phyloP scores from a whole-genome alignment of 139 green algal genomes.

The Auxenochlorella protothecoides region DNA sequence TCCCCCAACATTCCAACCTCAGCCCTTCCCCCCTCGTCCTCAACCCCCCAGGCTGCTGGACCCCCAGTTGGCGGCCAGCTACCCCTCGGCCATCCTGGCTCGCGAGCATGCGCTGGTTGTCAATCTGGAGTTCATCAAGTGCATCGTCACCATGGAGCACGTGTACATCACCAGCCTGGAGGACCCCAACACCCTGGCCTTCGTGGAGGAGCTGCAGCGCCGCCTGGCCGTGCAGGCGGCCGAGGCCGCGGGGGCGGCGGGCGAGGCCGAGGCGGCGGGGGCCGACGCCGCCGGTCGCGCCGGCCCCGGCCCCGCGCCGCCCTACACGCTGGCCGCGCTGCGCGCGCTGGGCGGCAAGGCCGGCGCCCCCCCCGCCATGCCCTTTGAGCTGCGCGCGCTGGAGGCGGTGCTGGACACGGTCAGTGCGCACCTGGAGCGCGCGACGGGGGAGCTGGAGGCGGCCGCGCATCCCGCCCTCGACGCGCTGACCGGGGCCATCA shows the following conservation, averaged over 20 bases:
- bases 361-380: constrained; percentile 4
- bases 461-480: constrained; percentile 77
- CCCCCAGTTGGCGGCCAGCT: constrained; percentile 25
- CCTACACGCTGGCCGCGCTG: too few relatives aligned
- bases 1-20: too few relatives aligned
- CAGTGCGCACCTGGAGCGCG: constrained; percentile 51
- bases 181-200: constrained; percentile 17
- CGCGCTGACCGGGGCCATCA: constrained; percentile 58
- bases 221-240: not conserved
- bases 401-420: constrained; percentile 45
- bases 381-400: constrained; percentile 51
- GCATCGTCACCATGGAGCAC: constrained; percentile 19
- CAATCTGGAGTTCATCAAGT: constrained; percentile 37
- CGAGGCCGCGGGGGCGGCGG: not conserved
- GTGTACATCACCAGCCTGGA: constrained; percentile 33
- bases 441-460: constrained; percentile 70
- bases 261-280: constrained; percentile 7
- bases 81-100: constrained; percentile 38
- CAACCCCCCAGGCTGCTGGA: constrained; percentile 20
- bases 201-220: constrained; percentile 24
- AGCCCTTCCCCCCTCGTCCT: not conserved
- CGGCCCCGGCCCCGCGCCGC: too few relatives aligned
- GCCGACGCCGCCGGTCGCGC: not conserved
- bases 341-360: too few relatives aligned
- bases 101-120: constrained; percentile 28